Evolutionary conservation across 768 basidiomycete species (phyloP).

Genomic region (Boletus speciosus): DNA sequence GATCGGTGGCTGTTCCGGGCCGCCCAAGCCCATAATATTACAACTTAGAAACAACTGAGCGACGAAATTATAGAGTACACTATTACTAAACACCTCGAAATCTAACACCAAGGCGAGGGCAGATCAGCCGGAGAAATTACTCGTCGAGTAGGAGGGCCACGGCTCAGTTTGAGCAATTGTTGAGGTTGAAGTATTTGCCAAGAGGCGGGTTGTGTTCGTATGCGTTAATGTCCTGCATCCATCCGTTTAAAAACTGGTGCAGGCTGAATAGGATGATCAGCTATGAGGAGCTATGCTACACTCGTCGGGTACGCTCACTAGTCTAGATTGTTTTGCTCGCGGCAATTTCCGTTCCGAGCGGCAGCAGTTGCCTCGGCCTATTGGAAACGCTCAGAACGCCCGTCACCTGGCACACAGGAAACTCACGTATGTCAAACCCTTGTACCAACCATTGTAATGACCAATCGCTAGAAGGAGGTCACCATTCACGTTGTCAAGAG

Average conservation of each 20-base stretch:
- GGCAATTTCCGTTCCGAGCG: conserved; percentile 51
- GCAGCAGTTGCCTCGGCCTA: conserved; percentile 60
- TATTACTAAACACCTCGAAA: background rate
- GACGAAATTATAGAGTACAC: background rate
- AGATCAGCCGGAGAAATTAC: background rate
- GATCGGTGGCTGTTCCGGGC: conserved; percentile 28
- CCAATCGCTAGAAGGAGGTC: conserved; percentile 60
- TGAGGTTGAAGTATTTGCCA: conserved; percentile 68
- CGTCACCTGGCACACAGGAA: background rate
- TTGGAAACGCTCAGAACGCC: background rate
- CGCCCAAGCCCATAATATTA: background rate
- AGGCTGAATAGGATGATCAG: conserved; percentile 41
- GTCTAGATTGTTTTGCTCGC: conserved; percentile 81
- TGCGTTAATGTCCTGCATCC: conserved; percentile 58
- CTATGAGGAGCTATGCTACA: background rate
- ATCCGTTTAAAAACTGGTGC: conserved; percentile 70
- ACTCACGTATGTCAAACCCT: conserved; percentile 55
- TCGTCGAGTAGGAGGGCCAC: background rate
- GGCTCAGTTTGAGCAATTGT: conserved; percentile 27
- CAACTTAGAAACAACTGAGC: background rate
- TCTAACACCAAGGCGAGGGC: background rate
- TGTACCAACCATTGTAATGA: conserved; percentile 72
- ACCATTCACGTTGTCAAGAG: conserved; percentile 40
- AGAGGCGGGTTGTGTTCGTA: conserved; percentile 42
- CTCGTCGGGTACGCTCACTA: conserved; percentile 50